A percentile compares a stretch with the other conserved stretches of the same genome.
Conservation (phyloP, 768 basidiomycete species). For the Hygrophoropsis aurantiaca region DNA sequence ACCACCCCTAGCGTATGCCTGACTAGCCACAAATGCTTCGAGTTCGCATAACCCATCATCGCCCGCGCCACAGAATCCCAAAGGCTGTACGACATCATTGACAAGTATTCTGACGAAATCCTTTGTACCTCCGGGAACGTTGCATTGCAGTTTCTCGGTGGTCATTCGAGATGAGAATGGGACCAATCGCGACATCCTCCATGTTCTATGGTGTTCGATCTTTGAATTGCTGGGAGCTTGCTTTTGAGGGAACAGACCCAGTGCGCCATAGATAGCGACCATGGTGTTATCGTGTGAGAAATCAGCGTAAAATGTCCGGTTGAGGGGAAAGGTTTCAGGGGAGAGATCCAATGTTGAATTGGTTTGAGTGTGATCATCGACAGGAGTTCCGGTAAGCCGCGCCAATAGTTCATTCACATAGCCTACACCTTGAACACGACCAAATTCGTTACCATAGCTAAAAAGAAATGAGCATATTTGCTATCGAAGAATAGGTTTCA, state of each 20-base stretch:
- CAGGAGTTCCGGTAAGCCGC: constrained; percentile 63
- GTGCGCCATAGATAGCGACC: constrained; percentile 68
- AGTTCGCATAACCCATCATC: constrained; percentile 63
- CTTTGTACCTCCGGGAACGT: constrained; percentile 14
- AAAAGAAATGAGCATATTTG: not conserved
- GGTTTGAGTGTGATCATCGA: constrained; percentile 68
- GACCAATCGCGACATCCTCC: constrained; percentile 60
- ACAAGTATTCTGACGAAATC: constrained; percentile 75
- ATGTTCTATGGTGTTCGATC: constrained; percentile 34
- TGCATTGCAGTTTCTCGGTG: constrained; percentile 65
- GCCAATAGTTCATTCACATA: constrained; percentile 87
- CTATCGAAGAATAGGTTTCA: not conserved
- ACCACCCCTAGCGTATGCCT: constrained; percentile 62
- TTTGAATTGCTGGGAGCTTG: constrained; percentile 11
- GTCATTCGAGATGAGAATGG: constrained; percentile 78
- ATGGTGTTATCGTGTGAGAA: constrained; percentile 88
- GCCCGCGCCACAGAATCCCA: constrained; percentile 58
- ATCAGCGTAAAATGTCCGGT: constrained; percentile 68
- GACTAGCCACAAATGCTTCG: constrained; percentile 66
- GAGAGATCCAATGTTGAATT: constrained; percentile 68
- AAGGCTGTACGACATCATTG: constrained; percentile 67
- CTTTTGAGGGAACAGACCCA: constrained; percentile 51
- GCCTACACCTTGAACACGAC: constrained; percentile 80
- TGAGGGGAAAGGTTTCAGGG: constrained; percentile 70
- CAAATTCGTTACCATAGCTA: constrained; percentile 68